phyloP scores from a whole-genome alignment of 441 rosid species.

The Corymbia calophylla region DNA sequence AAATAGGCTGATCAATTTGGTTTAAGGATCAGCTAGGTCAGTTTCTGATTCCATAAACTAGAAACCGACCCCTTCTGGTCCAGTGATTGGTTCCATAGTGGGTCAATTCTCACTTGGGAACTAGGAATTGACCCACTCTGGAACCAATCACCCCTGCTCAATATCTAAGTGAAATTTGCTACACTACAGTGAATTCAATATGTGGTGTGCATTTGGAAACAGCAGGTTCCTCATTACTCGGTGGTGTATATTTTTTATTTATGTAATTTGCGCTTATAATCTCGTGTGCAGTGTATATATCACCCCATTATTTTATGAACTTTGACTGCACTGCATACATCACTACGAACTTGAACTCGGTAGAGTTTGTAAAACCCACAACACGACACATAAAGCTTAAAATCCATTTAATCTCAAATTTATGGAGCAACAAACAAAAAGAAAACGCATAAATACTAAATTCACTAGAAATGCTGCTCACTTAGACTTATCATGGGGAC shows the following conservation, averaged over 20 bases:
- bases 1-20: accelerated
- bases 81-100: too few relatives aligned
- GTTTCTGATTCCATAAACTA: background rate
- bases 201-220: background rate
- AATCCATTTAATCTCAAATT: too few relatives aligned
- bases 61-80: background rate
- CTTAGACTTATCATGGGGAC: too few relatives aligned
- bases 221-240: background rate
- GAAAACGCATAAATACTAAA: too few relatives aligned
- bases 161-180: background rate
- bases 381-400: too few relatives aligned
- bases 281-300: background rate
- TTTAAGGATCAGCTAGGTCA: accelerated
- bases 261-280: background rate
- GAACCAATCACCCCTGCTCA: background rate
- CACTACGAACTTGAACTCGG: background rate
- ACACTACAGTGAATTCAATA: background rate
- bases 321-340: background rate
- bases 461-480: too few relatives aligned
- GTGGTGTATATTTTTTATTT: background rate
- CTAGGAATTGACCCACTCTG: accelerated
- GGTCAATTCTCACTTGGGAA: too few relatives aligned
- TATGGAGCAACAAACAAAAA: too few relatives aligned
- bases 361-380: background rate
- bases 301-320: background rate